Conservation (phyloP, 2,329 filamentous ascomycete genomes). For the Nothomitra cinnamomea region DNA sequence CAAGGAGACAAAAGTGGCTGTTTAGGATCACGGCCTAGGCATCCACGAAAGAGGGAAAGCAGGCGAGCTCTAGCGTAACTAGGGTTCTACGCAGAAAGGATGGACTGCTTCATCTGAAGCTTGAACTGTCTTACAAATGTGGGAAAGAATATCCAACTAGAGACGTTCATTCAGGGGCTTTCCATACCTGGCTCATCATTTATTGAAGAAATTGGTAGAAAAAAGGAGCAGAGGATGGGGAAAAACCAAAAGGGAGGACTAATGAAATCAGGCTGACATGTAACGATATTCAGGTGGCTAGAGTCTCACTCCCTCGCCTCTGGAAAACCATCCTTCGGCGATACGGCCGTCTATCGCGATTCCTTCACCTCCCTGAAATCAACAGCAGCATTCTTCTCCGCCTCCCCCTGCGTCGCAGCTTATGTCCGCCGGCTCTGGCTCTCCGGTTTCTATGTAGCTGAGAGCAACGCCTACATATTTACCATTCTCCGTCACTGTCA, state of each 20-base stretch:
- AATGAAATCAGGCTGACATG: background rate
- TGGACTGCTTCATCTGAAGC: no score
- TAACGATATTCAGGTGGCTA: conserved; percentile 10
- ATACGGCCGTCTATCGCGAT: conserved; percentile 33
- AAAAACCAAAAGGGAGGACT: background rate
- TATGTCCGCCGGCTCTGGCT: conserved; percentile 37
- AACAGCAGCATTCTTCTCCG: conserved; percentile 28
- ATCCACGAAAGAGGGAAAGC: no score
- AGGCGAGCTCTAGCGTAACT: no score
- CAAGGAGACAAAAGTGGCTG: no score
- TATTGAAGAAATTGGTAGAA: no score
- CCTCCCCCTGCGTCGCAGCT: conserved; percentile 27
- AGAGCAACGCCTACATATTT: conserved; percentile 33
- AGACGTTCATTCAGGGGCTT: no score
- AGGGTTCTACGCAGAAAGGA: no score
- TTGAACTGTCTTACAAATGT: no score
- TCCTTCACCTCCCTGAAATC: conserved; percentile 31
- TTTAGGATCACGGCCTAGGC: no score
- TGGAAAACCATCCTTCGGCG: conserved; percentile 21
- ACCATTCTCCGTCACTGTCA: conserved; percentile 29
- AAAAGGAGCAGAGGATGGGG: background rate
- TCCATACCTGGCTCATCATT: no score
- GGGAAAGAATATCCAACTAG: no score
- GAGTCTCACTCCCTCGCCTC: conserved; percentile 11
- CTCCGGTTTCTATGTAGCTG: conserved; percentile 34